Evolutionary conservation across 306 rosid genomes (phyloP).

Genomic region (Corylus avellana): DNA sequence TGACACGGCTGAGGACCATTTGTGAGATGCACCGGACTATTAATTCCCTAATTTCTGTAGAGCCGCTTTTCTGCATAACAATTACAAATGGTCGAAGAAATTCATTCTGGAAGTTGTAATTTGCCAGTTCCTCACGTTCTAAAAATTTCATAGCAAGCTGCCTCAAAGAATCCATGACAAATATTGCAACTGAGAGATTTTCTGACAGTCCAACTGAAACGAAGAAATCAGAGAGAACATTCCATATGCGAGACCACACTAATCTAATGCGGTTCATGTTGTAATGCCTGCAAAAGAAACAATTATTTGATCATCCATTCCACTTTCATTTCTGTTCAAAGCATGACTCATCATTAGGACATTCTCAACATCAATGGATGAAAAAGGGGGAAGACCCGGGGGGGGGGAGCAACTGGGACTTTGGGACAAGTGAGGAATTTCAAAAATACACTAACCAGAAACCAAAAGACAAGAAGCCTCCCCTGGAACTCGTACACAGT

Average conservation of each 20-base stretch:
- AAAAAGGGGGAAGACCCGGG: too few species aligned
- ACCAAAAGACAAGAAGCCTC: background rate
- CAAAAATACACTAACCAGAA: conserved; percentile 4
- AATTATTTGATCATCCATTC: conserved; percentile 25
- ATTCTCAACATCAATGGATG: conserved; percentile 13
- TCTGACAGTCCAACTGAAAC: conserved; percentile 97
- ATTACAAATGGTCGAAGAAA: conserved; percentile 96
- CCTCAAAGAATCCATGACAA: conserved; percentile 97
- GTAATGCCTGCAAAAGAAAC: conserved; percentile 85
- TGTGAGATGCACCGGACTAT: conserved; percentile 97
- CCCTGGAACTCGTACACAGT: conserved; percentile 5
- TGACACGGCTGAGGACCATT: conserved; percentile 99
- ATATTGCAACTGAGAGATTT: conserved; percentile 95
- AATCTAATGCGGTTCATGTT: conserved; percentile 98
- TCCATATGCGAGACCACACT: conserved; percentile 99
- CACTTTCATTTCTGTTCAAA: conserved; percentile 11
- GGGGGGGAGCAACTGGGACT: conserved; percentile 3
- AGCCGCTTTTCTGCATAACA: conserved; percentile 90
- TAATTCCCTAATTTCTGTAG: conserved; percentile 91
- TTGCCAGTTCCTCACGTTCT: conserved; percentile 98
- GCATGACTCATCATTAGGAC: conserved; percentile 2
- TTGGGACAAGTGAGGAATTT: background rate
- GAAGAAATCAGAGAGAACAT: conserved; percentile 94
- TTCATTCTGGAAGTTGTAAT: conserved; percentile 97
- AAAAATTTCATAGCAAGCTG: conserved; percentile 98